phyloP scores from a whole-genome alignment of 371 early-diverging fungal species.

The Saksenaea oblongispora region DNA sequence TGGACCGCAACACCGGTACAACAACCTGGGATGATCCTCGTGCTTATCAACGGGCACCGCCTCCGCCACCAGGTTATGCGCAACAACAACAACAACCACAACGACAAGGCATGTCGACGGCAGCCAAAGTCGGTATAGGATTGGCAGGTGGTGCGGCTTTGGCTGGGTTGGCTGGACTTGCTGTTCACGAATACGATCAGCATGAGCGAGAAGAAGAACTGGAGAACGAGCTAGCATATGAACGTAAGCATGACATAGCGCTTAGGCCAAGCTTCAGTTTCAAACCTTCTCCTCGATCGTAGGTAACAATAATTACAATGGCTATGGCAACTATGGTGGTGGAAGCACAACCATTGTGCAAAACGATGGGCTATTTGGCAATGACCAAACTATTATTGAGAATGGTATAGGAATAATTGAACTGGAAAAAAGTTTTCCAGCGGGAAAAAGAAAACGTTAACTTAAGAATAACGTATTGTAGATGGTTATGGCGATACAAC shows the following conservation, averaged over 20 bases:
- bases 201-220: constrained; percentile 34
- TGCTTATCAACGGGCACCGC: constrained; percentile 1
- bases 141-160: constrained; percentile 33
- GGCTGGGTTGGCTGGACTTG: constrained; percentile 40
- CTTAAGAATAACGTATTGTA: neutral
- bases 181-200: constrained; percentile 38
- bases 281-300: neutral
- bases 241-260: constrained; percentile 19
- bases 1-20: constrained; percentile 54
- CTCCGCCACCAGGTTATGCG: constrained; percentile 5
- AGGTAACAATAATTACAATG: neutral
- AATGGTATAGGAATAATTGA: neutral
- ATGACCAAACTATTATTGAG: constrained; percentile 37
- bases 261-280: too few species aligned
- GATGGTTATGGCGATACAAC: constrained; percentile 41
- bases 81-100: constrained; percentile 6
- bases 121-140: constrained; percentile 34
- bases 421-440: neutral
- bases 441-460: neutral
- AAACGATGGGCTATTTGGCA: constrained; percentile 38
- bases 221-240: constrained; percentile 1
- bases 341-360: constrained; percentile 33
- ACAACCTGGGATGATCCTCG: constrained; percentile 70
- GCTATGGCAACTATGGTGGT: constrained; percentile 6
- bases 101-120: constrained; percentile 33